Base-by-base conservation (phyloP, 2,329 filamentous ascomycete species). In the Claviceps quebecensis region DNA sequence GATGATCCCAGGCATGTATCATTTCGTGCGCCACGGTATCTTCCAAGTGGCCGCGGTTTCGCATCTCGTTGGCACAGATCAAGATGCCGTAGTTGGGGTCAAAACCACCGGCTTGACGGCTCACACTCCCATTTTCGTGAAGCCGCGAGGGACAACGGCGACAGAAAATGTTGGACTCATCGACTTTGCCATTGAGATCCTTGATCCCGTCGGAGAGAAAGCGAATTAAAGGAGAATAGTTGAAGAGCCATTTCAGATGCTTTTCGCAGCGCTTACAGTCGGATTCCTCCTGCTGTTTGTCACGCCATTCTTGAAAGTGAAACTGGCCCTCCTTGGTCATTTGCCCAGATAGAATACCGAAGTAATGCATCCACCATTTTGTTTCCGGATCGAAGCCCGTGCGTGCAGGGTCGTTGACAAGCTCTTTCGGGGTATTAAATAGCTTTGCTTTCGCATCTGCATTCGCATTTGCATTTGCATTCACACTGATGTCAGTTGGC, bases 11-110 rank as follows among this genome's bases (percentile, higher is more conserved):
- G 1, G 90, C 90, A 67, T 98, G 93, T 50, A 98, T 86, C 88
- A 98, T 94, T 72, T 98, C 93, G 68, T 98, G 93, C 29, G 90
- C 84, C 62, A 98, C 73, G 11, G 90, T 95, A 66, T 98, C 93
- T 71, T 98, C 93, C 59, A 95, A 67, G 64, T 95, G 88, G 36
- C 83, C 82, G 52, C 81, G 73, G 63, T 88, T 82, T 53, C 84
- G 75, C 63, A 97, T 80, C 69, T 93, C 84, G 68, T 98, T 98
- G 49, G 93, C 88, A 69, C 93, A 98, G 22, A 98, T 75, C 62
- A 94, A 65, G 56, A 98, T 96, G 39, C 93, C 93, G 64, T 89
- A 86, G 48, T 85, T 76, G 1, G 89, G 83, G 65, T 84, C 84
- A 65, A 97, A 97, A 1, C 93, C 93, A 26, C 91, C 93, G 37